Conservation (phyloP, 495 filamentous ascomycete species). For the Lentithecium fluviatile region DNA sequence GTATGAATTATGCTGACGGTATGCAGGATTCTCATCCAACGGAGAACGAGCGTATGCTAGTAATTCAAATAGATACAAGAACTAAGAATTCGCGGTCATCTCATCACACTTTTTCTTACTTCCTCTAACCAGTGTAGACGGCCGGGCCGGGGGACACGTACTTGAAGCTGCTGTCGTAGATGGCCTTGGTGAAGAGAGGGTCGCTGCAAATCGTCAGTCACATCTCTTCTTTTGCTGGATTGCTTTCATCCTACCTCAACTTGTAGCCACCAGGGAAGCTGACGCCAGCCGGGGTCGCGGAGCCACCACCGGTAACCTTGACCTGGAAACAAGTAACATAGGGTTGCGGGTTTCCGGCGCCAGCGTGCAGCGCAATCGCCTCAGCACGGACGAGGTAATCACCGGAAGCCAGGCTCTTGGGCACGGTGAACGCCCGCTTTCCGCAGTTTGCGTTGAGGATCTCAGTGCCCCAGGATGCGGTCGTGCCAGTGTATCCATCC, state of each 20-base stretch:
- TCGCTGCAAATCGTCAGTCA: slow-evolving; percentile 26
- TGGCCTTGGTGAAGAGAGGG: slow-evolving; percentile 27
- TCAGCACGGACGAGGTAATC: slow-evolving; percentile 38
- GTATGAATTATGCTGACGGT: not conserved
- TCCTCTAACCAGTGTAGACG: slow-evolving; percentile 25
- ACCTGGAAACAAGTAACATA: slow-evolving; percentile 34
- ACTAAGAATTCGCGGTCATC: not conserved
- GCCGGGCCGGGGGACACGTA: slow-evolving; percentile 34
- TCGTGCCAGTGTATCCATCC: slow-evolving; percentile 34
- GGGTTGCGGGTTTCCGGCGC: slow-evolving; percentile 28
- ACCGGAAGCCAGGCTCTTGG: slow-evolving; percentile 30
- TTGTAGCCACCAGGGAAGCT: slow-evolving; percentile 34
- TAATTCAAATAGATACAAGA: not conserved
- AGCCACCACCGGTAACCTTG: slow-evolving; percentile 26
- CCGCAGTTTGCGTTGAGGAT: slow-evolving; percentile 40
- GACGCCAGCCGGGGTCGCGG: slow-evolving; percentile 30
- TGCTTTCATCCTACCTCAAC: slow-evolving; percentile 15
- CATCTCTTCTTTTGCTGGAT: not conserved
- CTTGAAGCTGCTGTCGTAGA: slow-evolving; percentile 29
- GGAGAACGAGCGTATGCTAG: not conserved
- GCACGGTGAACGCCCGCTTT: slow-evolving; percentile 34
- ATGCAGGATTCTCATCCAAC: not conserved
- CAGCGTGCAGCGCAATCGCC: slow-evolving; percentile 37
- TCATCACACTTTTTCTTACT: not conserved
- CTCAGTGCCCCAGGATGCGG: slow-evolving; percentile 36